Conservation (phyloP, 2,329 filamentous ascomycete species). For the Aspergillus pseudoterreus region DNA sequence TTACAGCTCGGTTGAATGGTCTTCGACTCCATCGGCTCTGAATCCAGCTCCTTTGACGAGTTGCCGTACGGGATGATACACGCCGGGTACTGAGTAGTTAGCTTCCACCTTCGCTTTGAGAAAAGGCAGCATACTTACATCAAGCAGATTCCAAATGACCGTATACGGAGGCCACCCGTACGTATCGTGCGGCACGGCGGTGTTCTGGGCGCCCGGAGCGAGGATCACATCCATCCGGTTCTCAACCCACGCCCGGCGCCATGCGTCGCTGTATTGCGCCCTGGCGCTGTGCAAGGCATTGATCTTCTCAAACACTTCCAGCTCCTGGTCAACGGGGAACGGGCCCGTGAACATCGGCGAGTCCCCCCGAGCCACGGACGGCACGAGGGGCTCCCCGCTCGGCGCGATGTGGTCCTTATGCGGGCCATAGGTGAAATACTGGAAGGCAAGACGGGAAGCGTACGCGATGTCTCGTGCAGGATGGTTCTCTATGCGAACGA, state of each 20-base stretch:
- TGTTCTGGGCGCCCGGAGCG: slow-evolving; percentile 48
- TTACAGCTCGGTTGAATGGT: slow-evolving; percentile 23
- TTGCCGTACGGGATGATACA: slow-evolving; percentile 47
- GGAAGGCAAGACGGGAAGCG: slow-evolving; percentile 34
- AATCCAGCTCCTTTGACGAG: slow-evolving; percentile 42
- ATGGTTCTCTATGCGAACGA: slow-evolving; percentile 39
- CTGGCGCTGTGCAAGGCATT: slow-evolving; percentile 42
- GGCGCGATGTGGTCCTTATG: slow-evolving; percentile 29
- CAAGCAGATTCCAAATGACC: slow-evolving; percentile 49
- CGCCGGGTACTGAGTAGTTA: slow-evolving; percentile 44
- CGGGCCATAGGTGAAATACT: slow-evolving; percentile 35
- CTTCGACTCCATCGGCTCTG: slow-evolving; percentile 27
- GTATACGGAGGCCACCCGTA: slow-evolving; percentile 43
- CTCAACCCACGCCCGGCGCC: slow-evolving; percentile 41
- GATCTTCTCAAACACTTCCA: slow-evolving; percentile 37
- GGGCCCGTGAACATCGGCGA: slow-evolving; percentile 25
- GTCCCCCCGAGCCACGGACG: slow-evolving; percentile 32
- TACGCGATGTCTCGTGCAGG: slow-evolving; percentile 22
- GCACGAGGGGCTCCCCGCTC: slow-evolving; percentile 44
- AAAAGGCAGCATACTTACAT: slow-evolving; percentile 35
- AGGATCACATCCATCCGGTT: slow-evolving; percentile 50
- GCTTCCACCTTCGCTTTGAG: background rate
- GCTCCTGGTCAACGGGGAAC: slow-evolving; percentile 22
- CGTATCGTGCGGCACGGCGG: slow-evolving; percentile 51
- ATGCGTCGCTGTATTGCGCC: slow-evolving; percentile 34